Conservation (phyloP, 495 filamentous ascomycete genomes). For the Aspergillus ostianus region DNA sequence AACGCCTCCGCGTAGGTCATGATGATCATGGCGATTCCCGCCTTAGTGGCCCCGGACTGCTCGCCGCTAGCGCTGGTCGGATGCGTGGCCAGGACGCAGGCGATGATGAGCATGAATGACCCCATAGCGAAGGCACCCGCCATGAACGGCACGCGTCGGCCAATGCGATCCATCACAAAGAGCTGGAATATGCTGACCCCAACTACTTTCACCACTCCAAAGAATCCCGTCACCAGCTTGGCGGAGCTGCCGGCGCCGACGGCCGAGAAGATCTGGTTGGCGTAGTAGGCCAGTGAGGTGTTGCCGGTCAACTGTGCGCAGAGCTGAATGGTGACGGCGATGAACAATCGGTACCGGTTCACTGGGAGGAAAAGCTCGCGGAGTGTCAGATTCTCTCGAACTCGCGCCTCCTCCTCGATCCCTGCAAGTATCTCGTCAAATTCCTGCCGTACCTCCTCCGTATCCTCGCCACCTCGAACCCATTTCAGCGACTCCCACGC, state of each 20-base stretch:
- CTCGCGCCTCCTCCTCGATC: conserved; percentile 44
- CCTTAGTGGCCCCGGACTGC: conserved; percentile 27
- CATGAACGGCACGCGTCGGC: conserved; percentile 53
- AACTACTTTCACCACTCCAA: conserved; percentile 47
- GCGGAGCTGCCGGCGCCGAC: conserved; percentile 42
- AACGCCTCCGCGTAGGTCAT: conserved; percentile 52
- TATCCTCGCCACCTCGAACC: conserved; percentile 44
- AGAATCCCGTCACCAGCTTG: conserved; percentile 49
- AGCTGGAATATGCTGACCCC: conserved; percentile 42
- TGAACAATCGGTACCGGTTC: conserved; percentile 43
- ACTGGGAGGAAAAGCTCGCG: conserved; percentile 42
- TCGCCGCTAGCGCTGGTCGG: conserved; percentile 32
- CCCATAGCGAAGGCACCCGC: conserved; percentile 50
- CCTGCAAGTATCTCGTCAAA: conserved; percentile 44
- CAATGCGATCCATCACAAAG: conserved; percentile 52
- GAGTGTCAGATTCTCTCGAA: conserved; percentile 39
- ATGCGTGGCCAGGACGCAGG: conserved; percentile 44
- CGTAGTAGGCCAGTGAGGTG: conserved; percentile 49
- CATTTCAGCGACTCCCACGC: conserved; percentile 44
- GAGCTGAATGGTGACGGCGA: conserved; percentile 44
- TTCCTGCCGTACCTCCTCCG: conserved; percentile 40
- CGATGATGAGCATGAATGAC: conserved; percentile 53
- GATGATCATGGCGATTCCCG: conserved; percentile 46
- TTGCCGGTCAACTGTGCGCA: conserved; percentile 48
- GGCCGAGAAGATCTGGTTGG: conserved; percentile 46